phyloP scores from a whole-genome alignment of 176 grass and related monocot species.

The Musa troglodytarum region DNA sequence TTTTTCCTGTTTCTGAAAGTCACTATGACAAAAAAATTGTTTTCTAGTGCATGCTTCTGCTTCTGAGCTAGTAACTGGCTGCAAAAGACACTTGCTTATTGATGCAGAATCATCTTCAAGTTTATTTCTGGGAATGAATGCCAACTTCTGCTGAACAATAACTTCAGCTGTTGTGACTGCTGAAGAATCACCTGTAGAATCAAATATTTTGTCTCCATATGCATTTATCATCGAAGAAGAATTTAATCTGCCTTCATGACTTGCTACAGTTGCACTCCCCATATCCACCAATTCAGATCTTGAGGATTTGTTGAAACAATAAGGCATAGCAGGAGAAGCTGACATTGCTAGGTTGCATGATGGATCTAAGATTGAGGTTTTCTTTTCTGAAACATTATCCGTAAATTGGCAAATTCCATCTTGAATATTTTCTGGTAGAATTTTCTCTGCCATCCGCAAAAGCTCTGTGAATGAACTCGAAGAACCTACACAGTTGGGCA shows the following conservation, averaged over 20 bases:
- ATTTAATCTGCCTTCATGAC: slow-evolving; percentile 19
- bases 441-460: slow-evolving; percentile 37
- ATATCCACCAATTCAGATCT: neutral
- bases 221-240: slow-evolving; percentile 20
- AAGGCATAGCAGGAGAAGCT: neutral
- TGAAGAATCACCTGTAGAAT: slow-evolving; percentile 1
- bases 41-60: slow-evolving; percentile 16
- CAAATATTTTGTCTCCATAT: slow-evolving; percentile 31
- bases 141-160: slow-evolving; percentile 13
- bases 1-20: slow-evolving; percentile 18
- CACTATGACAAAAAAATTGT: slow-evolving; percentile 14
- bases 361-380: neutral
- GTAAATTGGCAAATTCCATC: slow-evolving; percentile 12
- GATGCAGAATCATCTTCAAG: slow-evolving; percentile 24
- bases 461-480: slow-evolving; percentile 35
- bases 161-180: slow-evolving; percentile 8
- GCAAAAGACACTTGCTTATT: slow-evolving; percentile 23
- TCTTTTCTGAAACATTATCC: slow-evolving; percentile 35
- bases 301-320: neutral
- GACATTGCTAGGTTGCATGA: slow-evolving; percentile 11
- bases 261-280: slow-evolving; percentile 24
- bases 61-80: slow-evolving; percentile 27
- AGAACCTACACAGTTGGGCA: slow-evolving; percentile 14
- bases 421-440: slow-evolving; percentile 31
- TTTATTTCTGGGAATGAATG: slow-evolving; percentile 11